Evolutionary conservation across 2,329 filamentous ascomycete genomes (phyloP), one percentile per base, ranked within the genome.

Genomic region (Penicillium paneum): DNA sequence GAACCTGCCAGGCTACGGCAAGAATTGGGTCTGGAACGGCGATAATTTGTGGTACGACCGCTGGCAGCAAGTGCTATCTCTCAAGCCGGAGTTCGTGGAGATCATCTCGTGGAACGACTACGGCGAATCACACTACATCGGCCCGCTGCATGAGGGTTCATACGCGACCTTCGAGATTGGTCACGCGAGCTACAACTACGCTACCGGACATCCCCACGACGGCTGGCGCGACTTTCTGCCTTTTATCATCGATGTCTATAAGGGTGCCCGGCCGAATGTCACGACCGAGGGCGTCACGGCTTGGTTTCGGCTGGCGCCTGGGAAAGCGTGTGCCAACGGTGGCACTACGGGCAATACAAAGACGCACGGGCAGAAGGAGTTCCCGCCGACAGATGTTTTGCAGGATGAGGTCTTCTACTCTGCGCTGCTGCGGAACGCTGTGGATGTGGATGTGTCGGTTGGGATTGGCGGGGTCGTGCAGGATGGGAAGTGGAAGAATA

Each of bases 21-120:
- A 86, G 71, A 83, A 85, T 64, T 87, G 84, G 83, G 72, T 85
- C 6, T 87, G 81, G 76, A 76, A 78, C 21, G 81, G 82, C n/a
- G 84, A 86, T 59, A 74, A 79, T 52, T 68, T 87, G 12, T 88
- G 84, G 83, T 79, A 77, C 57, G 74, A 82, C 50, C 79, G 84
- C 8, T 86, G 83, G 84, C 69, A 76, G 48, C 76, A 84, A 55
- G 76, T 80, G 11, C 13, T 38, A 13, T 53, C 40, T 2, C 24
- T 55, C 17, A 38, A 52, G 17, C 42, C 52, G 10, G 39, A 44
- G 2, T 42, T 47, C 15, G 49, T 52, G 29, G 54, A 56, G 31
- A 57, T 57, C 11, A 57, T 57, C 42, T 55, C 55, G 5, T 57
- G 55, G 55, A 55, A 57, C 13, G 83, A 85, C 63, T 85, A 77